These are phyloP conservation scores for Thinopyrum elongatum DNA, from an alignment of 176 grass and related monocot genomes.

Conservation along the genomic window DNA sequence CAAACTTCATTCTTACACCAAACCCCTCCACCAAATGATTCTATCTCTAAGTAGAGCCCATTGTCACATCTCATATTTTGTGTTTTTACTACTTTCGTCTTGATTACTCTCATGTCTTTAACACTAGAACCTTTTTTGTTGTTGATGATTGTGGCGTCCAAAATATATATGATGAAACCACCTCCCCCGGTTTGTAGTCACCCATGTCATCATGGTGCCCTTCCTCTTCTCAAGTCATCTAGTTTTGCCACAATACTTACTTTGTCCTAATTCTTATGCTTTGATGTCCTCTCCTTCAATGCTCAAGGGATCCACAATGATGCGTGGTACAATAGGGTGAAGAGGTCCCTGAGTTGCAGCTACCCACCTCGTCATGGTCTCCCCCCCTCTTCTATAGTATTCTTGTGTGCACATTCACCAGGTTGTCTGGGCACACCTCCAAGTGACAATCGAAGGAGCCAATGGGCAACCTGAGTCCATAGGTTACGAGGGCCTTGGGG, in stretches of 20 bases:
- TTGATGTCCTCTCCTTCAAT: background rate
- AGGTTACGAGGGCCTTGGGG: background rate
- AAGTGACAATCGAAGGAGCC: background rate
- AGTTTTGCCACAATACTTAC: too few species aligned
- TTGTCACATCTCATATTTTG: background rate
- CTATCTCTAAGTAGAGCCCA: background rate
- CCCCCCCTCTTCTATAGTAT: too few species aligned
- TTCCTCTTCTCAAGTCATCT: background rate
- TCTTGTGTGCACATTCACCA: too few species aligned
- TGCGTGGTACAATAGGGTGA: background rate
- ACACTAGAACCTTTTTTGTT: background rate
- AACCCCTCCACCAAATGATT: background rate
- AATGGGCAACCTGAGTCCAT: background rate
- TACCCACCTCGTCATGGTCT: too few species aligned
- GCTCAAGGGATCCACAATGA: background rate
- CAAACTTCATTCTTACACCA: background rate
- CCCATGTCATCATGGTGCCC: background rate
- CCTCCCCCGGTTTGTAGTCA: background rate
- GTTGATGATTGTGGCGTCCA: background rate
- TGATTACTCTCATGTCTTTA: background rate
- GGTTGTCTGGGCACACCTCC: background rate
- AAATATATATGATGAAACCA: background rate
- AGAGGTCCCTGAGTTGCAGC: too few species aligned
- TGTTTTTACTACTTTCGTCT: background rate
- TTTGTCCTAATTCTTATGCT: too few species aligned